Evolutionary conservation across 2,329 filamentous ascomycete genomes (phyloP).

Genomic region (Tolypocladium cylindrosporum): DNA sequence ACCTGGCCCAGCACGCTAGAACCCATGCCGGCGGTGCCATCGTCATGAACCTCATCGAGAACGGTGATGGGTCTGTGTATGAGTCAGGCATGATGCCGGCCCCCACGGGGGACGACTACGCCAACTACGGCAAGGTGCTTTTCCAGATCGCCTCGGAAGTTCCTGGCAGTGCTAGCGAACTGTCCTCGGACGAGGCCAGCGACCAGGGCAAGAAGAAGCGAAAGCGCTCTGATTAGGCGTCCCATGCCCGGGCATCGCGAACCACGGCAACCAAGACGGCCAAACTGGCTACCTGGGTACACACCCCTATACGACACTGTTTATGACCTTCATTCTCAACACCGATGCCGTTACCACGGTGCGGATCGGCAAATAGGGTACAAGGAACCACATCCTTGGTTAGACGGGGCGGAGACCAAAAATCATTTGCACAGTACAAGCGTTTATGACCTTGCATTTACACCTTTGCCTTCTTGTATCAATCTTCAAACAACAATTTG

Average conservation of each 20-base stretch:
- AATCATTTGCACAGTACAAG: constrained; percentile 23
- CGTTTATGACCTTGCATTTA: constrained; percentile 29
- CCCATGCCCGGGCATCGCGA: background rate
- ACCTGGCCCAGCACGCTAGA: constrained; percentile 88
- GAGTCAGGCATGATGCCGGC: constrained; percentile 32
- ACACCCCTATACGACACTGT: constrained; percentile 4
- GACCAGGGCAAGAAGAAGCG: constrained; percentile 49
- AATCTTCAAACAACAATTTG: constrained; percentile 23
- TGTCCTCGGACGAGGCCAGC: constrained; percentile 42
- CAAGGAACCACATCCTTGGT: constrained; percentile 14
- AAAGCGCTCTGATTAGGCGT: constrained; percentile 59
- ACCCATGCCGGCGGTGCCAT: constrained; percentile 88
- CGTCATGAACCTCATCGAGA: constrained; percentile 79
- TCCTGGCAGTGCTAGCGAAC: constrained; percentile 53
- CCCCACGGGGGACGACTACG: constrained; percentile 49
- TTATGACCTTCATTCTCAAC: constrained; percentile 6
- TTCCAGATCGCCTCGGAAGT: constrained; percentile 72
- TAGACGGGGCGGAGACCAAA: constrained; percentile 23
- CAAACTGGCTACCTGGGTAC: background rate
- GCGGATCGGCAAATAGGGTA: constrained; percentile 18
- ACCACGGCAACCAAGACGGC: background rate
- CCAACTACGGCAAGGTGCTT: constrained; percentile 63
- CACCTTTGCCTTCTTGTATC: constrained; percentile 34
- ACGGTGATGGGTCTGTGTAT: constrained; percentile 43
- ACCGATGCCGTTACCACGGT: background rate